Evolutionary conservation across 2,329 filamentous ascomycete species (phyloP).

Genomic region (Dactylellina cionopaga): DNA sequence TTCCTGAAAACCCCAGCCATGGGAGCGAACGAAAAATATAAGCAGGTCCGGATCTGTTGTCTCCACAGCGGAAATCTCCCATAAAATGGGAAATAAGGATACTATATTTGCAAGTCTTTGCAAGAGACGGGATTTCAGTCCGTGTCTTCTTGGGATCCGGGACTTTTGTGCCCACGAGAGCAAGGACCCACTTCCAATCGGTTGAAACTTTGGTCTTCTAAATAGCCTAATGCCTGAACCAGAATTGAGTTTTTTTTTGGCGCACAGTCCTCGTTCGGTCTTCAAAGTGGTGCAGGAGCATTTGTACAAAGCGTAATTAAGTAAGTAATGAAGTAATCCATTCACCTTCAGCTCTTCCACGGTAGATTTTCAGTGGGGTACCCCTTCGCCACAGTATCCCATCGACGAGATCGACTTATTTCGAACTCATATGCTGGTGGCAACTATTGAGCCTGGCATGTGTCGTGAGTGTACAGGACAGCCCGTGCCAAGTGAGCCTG

Average conservation of each 20-base stretch:
- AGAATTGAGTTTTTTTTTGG: constrained; percentile 48
- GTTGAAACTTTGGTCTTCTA: constrained; percentile 46
- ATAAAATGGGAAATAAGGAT: constrained; percentile 48
- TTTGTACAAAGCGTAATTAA: constrained; percentile 49
- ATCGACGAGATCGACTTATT: too few species aligned
- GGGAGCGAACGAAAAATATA: constrained; percentile 31
- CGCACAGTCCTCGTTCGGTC: constrained; percentile 50
- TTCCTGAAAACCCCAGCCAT: constrained; percentile 2
- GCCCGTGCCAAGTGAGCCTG: constrained; percentile 28
- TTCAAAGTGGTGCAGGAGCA: constrained; percentile 36
- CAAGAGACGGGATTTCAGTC: constrained; percentile 50
- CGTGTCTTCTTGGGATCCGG: constrained; percentile 46
- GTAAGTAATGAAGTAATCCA: too few species aligned
- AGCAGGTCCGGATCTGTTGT: constrained; percentile 32
- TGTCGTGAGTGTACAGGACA: constrained; percentile 16
- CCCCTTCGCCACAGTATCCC: too few species aligned
- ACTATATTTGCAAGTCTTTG: constrained; percentile 39
- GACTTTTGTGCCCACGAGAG: constrained; percentile 41
- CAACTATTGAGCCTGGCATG: constrained; percentile 17
- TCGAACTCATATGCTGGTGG: not conserved
- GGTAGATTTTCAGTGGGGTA: too few species aligned
- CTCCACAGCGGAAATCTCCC: constrained; percentile 46
- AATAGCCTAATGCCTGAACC: constrained; percentile 53
- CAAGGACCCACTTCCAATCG: constrained; percentile 48
- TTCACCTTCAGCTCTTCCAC: too few species aligned